A percentile compares a stretch with the other conserved stretches of the same genome.
Evolutionary conservation across 2,329 filamentous ascomycete genomes (phyloP).

Genomic region (Xylariaceae sp.): DNA sequence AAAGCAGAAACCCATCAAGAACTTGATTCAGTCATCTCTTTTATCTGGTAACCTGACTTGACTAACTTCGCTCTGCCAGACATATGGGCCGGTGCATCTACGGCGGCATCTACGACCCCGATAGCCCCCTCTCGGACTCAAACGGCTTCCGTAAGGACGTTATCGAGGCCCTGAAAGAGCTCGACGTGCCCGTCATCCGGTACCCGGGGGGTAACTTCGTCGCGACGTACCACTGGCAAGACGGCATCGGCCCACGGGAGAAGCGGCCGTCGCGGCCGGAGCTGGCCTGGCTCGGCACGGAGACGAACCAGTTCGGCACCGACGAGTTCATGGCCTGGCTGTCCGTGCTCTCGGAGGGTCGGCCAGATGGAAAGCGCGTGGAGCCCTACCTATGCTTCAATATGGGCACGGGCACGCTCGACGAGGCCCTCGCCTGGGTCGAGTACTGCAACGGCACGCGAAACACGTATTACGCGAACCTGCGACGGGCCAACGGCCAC

Average conservation of each 20-base stretch:
- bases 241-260: constrained; percentile 78
- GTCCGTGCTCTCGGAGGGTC: constrained; percentile 68
- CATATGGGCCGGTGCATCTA: constrained; percentile 93
- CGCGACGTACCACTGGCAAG: constrained; percentile 85
- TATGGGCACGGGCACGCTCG: constrained; percentile 74
- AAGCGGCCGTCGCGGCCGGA: constrained; percentile 72
- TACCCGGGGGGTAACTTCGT: constrained; percentile 87
- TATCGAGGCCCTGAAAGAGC: constrained; percentile 73
- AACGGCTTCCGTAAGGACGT: constrained; percentile 83
- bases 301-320: constrained; percentile 82
- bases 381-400: constrained; percentile 84
- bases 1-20: not conserved
- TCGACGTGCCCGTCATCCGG: constrained; percentile 77
- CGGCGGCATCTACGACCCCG: constrained; percentile 82
- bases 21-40: not conserved
- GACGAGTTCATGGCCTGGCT: constrained; percentile 90
- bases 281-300: constrained; percentile 78
- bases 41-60: not conserved
- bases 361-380: constrained; percentile 57
- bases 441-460: constrained; percentile 85
- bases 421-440: constrained; percentile 73
- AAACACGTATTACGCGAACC: constrained; percentile 82
- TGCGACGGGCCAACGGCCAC: constrained; percentile 76
- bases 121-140: constrained; percentile 73
- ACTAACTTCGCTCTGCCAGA: constrained; percentile 48